These are phyloP conservation scores for Plasmodium vinckei DNA, from an alignment of 169 alveolate species.

Conservation along the genomic window DNA sequence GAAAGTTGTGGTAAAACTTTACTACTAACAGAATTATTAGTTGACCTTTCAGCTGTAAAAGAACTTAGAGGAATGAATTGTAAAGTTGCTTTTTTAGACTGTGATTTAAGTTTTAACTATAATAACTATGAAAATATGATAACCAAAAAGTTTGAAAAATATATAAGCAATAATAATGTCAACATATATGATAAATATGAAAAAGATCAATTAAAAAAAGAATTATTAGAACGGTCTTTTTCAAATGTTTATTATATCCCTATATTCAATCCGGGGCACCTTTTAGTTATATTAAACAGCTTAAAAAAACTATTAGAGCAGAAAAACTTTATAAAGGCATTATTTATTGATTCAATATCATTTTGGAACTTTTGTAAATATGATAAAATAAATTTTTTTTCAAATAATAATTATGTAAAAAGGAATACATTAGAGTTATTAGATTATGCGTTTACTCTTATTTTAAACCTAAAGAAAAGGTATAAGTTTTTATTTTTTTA, in stretches of 20 bases:
- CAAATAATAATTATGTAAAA: conserved; percentile 64
- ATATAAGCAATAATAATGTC: conserved; percentile 5
- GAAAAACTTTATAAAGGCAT: conserved; percentile 35
- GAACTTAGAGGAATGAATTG: conserved; percentile 70
- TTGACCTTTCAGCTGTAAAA: conserved; percentile 69
- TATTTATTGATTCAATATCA: conserved; percentile 67
- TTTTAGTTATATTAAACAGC: conserved; percentile 49
- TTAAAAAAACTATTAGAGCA: conserved; percentile 65
- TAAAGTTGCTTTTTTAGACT: conserved; percentile 62
- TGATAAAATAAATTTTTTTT: conserved; percentile 74
- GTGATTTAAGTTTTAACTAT: conserved; percentile 63
- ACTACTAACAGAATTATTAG: conserved; percentile 55
- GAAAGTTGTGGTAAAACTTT: conserved; percentile 69
- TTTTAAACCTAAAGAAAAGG: conserved; percentile 66
- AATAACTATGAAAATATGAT: conserved; percentile 58
- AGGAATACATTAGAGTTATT: conserved; percentile 53
- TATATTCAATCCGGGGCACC: conserved; percentile 73
- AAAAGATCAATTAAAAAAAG: conserved; percentile 17
- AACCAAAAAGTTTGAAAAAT: conserved; percentile 28
- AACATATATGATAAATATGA: neutral
- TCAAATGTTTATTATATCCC: conserved; percentile 58
- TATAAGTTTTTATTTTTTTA: conserved; percentile 59
- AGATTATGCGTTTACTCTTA: conserved; percentile 71
- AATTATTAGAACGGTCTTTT: conserved; percentile 42
- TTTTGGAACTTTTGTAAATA: conserved; percentile 70